A percentile compares a stretch with the other conserved stretches of the same genome.
These are phyloP conservation scores for Cadophora malorum DNA, from an alignment of 2,329 filamentous ascomycete genomes.

Conservation along the genomic window DNA sequence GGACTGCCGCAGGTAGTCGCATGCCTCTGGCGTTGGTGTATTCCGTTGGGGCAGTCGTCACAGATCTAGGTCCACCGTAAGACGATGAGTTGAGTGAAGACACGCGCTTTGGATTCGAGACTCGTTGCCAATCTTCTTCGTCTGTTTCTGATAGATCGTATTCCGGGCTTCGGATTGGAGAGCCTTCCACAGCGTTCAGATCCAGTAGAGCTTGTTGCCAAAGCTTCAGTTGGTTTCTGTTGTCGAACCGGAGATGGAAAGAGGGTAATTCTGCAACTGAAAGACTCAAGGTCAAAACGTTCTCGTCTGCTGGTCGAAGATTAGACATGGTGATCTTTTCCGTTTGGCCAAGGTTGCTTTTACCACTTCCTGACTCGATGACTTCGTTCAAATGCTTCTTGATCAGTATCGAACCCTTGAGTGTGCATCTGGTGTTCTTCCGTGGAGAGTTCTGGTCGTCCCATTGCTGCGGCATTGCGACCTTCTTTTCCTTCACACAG, in stretches of 20 bases:
- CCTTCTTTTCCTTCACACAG: slow-evolving; percentile 97
- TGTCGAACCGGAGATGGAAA: slow-evolving; percentile 91
- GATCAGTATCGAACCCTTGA: slow-evolving; percentile 97
- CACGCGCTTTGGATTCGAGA: slow-evolving; percentile 66
- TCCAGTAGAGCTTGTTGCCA: slow-evolving; percentile 91
- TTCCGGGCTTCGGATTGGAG: slow-evolving; percentile 71
- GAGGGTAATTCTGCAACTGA: slow-evolving; percentile 91
- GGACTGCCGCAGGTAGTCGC: slow-evolving; percentile 56
- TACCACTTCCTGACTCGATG: slow-evolving; percentile 66
- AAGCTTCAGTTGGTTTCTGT: slow-evolving; percentile 80
- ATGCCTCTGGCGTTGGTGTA: slow-evolving; percentile 72
- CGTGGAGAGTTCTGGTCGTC: slow-evolving; percentile 63
- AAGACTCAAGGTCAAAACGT: slow-evolving; percentile 85
- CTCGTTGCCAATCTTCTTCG: slow-evolving; percentile 84
- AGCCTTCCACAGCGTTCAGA: slow-evolving; percentile 73
- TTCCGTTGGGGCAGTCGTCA: slow-evolving; percentile 87
- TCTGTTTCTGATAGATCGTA: slow-evolving; percentile 85
- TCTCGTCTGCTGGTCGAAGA: slow-evolving; percentile 66
- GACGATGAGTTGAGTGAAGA: slow-evolving; percentile 83
- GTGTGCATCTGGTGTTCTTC: slow-evolving; percentile 78
- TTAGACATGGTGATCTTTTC: slow-evolving; percentile 46
- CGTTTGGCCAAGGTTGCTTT: slow-evolving; percentile 41
- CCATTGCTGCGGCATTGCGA: slow-evolving; percentile 66
- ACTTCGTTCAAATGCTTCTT: slow-evolving; percentile 97
- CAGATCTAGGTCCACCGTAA: slow-evolving; percentile 82